phyloP scores from a whole-genome alignment of 176 grass and related monocot genomes.

The Lolium multiflorum region DNA sequence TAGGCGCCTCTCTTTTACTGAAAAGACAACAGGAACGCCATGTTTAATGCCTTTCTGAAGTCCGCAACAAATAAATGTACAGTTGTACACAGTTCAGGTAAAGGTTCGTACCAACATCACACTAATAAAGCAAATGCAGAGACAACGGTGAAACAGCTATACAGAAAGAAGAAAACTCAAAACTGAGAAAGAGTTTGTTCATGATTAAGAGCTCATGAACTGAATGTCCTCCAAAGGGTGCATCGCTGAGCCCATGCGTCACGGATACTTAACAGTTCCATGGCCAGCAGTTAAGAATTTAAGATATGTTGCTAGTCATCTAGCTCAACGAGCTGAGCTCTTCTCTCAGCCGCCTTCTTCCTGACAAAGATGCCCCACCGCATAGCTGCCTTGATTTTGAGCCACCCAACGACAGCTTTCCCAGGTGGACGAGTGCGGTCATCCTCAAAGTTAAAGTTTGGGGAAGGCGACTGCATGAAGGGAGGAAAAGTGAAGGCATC shows the following conservation, averaged over 20 bases:
- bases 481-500: constrained; percentile 64
- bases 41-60: constrained; percentile 17
- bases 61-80: constrained; percentile 48
- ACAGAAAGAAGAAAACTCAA: constrained; percentile 32
- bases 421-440: constrained; percentile 58
- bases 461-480: constrained; percentile 55
- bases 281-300: neutral
- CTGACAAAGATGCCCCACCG: constrained; percentile 97
- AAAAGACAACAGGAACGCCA: constrained; percentile 4
- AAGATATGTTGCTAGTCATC: constrained; percentile 60
- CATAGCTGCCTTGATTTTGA: constrained; percentile 99
- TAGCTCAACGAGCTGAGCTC: constrained; percentile 98
- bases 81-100: constrained; percentile 35
- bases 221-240: constrained; percentile 32
- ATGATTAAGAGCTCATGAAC: constrained; percentile 27
- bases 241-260: constrained; percentile 8
- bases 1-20: neutral
- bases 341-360: constrained; percentile 96
- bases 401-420: constrained; percentile 92
- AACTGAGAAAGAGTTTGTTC: constrained; percentile 10
- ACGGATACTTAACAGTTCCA: constrained; percentile 31
- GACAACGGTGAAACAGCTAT: constrained; percentile 39
- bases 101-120: constrained; percentile 44
- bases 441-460: constrained; percentile 60
- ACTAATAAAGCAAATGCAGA: constrained; percentile 43